Conservation (phyloP, 768 basidiomycete genomes). For the Tricholoma bakamatsutake region DNA sequence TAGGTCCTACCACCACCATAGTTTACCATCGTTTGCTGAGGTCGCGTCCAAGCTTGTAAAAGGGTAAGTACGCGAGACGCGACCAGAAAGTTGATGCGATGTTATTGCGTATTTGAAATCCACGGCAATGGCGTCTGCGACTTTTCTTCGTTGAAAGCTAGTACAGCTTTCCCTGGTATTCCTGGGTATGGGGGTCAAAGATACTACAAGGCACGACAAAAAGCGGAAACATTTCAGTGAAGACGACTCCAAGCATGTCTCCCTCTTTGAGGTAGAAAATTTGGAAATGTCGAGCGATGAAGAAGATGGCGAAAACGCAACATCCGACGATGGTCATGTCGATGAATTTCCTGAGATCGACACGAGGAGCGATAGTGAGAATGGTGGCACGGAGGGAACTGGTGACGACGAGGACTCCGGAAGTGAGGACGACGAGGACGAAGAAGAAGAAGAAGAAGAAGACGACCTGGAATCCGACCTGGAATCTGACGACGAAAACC, state of each 20-base stretch:
- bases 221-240: conserved; percentile 56
- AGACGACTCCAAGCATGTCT: conserved; percentile 27
- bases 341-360: conserved; percentile 75
- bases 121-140: not conserved
- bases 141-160: not conserved
- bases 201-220: conserved; percentile 30
- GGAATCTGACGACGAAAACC: conserved; percentile 38
- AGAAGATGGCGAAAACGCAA: conserved; percentile 42
- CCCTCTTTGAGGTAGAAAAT: conserved; percentile 35
- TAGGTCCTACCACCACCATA: conserved; percentile 73
- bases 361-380: conserved; percentile 46
- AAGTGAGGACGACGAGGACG: conserved; percentile 31
- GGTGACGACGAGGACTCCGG: conserved; percentile 23
- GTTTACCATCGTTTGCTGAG: conserved; percentile 57
- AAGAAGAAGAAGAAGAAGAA: conserved; percentile 32
- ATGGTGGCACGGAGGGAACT: conserved; percentile 29
- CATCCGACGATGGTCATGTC: conserved; percentile 51
- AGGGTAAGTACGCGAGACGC: not conserved
- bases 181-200: conserved; percentile 29
- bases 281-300: conserved; percentile 77
- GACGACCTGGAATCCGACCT: conserved; percentile 24
- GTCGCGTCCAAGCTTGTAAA: conserved; percentile 14
- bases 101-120: conserved; percentile 10
- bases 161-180: not conserved
- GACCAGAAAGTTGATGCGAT: no score